Conservation (phyloP, 768 basidiomycete genomes). For the Tubosaeta sp. region DNA sequence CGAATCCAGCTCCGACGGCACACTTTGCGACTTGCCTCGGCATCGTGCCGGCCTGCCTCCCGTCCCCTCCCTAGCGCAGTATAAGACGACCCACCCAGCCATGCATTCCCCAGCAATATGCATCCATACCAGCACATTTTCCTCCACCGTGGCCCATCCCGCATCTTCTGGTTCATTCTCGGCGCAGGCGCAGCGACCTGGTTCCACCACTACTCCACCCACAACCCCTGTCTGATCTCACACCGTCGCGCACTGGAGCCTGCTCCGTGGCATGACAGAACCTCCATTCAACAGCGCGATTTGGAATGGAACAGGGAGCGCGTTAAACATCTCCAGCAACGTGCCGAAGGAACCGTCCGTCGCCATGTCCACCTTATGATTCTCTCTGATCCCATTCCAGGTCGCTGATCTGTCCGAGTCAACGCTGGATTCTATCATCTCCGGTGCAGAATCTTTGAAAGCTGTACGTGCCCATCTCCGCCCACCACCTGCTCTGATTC, state of each 20-base stretch:
- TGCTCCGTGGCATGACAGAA: conserved; percentile 1
- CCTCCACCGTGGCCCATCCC: conserved; percentile 43
- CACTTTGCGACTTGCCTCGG: conserved; percentile 9
- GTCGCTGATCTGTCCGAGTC: conserved; percentile 63
- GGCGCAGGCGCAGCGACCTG: conserved; percentile 45
- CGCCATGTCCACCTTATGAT: not conserved
- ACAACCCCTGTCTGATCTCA: too few species aligned
- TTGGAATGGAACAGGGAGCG: conserved; percentile 49
- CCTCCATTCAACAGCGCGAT: conserved; percentile 24
- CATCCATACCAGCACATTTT: conserved; percentile 16
- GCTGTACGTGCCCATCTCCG: conserved; percentile 37
- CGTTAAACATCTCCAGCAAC: conserved; percentile 40
- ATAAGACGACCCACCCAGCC: too few species aligned
- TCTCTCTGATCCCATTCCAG: conserved; percentile 20
- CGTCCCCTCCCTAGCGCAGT: too few species aligned
- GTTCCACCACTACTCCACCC: conserved; percentile 31
- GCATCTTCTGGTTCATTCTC: conserved; percentile 64
- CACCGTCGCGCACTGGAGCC: not conserved
- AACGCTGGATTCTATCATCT: conserved; percentile 58
- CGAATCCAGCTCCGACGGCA: conserved; percentile 18
- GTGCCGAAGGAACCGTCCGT: conserved; percentile 47
- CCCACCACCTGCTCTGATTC: not conserved
- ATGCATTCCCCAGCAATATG: conserved; percentile 13
- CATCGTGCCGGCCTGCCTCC: conserved; percentile 17
- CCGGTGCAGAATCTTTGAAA: conserved; percentile 56